phyloP scores from a whole-genome alignment of 306 rosid species.

The Rosa lucieae region DNA sequence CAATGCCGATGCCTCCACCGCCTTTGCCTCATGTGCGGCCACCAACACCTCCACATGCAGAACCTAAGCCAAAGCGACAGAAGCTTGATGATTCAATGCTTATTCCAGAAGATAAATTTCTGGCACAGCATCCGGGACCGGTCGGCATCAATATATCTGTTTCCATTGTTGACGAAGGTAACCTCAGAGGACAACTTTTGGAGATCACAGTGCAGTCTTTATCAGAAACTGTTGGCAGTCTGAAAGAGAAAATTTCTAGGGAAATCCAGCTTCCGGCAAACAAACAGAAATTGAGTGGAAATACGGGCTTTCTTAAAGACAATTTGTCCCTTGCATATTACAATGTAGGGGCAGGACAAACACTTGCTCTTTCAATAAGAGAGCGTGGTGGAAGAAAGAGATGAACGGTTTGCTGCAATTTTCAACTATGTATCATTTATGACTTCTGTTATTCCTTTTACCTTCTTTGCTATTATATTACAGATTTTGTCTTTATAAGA shows the following conservation, averaged over 20 bases:
- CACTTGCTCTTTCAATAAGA: slow-evolving; percentile 65
- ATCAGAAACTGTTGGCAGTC: slow-evolving; percentile 75
- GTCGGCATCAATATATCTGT: slow-evolving; percentile 58
- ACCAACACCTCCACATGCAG: slow-evolving; percentile 87
- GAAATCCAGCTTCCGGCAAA: slow-evolving; percentile 94
- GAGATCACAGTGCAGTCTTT: slow-evolving; percentile 71
- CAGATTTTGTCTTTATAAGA: slow-evolving; percentile 16
- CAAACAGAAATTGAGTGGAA: slow-evolving; percentile 93
- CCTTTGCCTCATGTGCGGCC: slow-evolving; percentile 83
- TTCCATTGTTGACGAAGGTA: slow-evolving; percentile 86
- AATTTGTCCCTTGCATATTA: slow-evolving; percentile 86
- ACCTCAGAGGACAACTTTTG: slow-evolving; percentile 77
- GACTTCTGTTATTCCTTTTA: slow-evolving; percentile 17
- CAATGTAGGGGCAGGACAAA: slow-evolving; percentile 74
- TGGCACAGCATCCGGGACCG: slow-evolving; percentile 82
- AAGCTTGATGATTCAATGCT: slow-evolving; percentile 82
- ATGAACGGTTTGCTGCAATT: slow-evolving; percentile 55
- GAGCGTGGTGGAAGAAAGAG: slow-evolving; percentile 99
- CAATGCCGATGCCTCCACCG: slow-evolving; percentile 73
- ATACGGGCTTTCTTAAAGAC: slow-evolving; percentile 94
- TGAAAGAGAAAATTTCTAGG: slow-evolving; percentile 90
- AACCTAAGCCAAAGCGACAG: slow-evolving; percentile 90
- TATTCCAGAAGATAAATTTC: slow-evolving; percentile 82
- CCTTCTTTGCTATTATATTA: slow-evolving; percentile 21
- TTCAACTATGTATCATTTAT: slow-evolving; percentile 25